Percentiles rank a stretch among this genome's conserved stretches.
Conservation (phyloP, 2,329 filamentous ascomycete species). For the Fusarium scirpi region DNA sequence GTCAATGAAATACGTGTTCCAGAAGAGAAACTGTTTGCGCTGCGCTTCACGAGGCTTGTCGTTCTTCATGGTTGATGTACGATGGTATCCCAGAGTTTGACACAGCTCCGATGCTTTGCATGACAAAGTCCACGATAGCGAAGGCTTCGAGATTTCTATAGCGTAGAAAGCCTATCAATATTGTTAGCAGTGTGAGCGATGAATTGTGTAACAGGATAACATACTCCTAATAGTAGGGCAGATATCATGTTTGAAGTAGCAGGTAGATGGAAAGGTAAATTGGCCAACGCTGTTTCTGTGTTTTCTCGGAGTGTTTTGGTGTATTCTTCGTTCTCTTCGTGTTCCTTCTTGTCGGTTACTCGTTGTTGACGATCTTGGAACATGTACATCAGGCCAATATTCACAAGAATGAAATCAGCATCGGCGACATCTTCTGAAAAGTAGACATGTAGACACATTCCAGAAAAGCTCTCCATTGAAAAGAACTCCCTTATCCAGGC, state of each 20-base stretch:
- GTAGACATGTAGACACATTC: conserved; percentile 51
- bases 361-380: conserved; percentile 44
- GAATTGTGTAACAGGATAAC: background rate
- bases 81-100: conserved; percentile 50
- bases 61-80: conserved; percentile 44
- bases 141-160: conserved; percentile 51
- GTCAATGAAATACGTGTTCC: conserved; percentile 68
- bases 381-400: conserved; percentile 49
- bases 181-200: conserved; percentile 1
- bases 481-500: conserved; percentile 50
- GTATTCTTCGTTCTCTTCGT: conserved; percentile 43
- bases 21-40: conserved; percentile 61
- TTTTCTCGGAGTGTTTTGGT: conserved; percentile 46
- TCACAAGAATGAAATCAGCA: conserved; percentile 52
- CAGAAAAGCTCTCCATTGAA: conserved; percentile 47
- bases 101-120: conserved; percentile 51
- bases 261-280: conserved; percentile 50
- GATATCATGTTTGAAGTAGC: conserved; percentile 47
- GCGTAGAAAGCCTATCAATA: conserved; percentile 46
- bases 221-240: conserved; percentile 44
- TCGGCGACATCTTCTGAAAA: conserved; percentile 50
- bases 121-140: conserved; percentile 48
- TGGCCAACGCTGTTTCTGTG: conserved; percentile 50
- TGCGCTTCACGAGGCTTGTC: conserved; percentile 29
- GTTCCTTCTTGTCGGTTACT: conserved; percentile 27